Evolutionary conservation across 345 rosid genomes (phyloP).

Genomic region (Dovyalis caffra): DNA sequence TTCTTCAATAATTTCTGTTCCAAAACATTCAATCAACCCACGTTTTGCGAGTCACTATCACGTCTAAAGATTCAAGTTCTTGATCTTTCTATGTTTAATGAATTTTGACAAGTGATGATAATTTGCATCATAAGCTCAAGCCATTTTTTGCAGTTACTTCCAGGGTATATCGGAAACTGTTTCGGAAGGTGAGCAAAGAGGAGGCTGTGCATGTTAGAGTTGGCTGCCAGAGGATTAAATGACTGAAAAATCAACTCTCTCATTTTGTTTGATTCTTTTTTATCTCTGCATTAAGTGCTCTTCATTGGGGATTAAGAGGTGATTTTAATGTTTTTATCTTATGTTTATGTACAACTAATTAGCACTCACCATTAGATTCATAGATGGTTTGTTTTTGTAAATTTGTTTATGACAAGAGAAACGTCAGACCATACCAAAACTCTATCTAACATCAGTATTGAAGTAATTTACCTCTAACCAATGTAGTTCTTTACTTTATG

Average conservation of each 20-base stretch:
- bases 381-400: not conserved
- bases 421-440: not conserved
- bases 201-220: slow-evolving; percentile 71
- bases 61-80: not conserved
- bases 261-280: not conserved
- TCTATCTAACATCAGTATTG: no score
- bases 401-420: not conserved
- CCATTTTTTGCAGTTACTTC: slow-evolving; percentile 45
- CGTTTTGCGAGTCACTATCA: not conserved
- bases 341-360: not conserved
- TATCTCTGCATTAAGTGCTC: not conserved
- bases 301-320: not conserved
- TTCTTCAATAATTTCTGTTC: not conserved
- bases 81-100: not conserved
- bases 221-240: not conserved
- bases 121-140: no score
- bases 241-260: not conserved
- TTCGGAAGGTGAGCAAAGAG: slow-evolving; percentile 54
- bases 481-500: no score
- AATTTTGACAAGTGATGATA: not conserved
- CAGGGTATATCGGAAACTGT: slow-evolving; percentile 52
- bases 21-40: not conserved
- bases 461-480: no score
- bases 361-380: not conserved
- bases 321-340: not conserved